Conservation (phyloP, 306 rosid genomes). For the Dalbergia cochinchinensis region DNA sequence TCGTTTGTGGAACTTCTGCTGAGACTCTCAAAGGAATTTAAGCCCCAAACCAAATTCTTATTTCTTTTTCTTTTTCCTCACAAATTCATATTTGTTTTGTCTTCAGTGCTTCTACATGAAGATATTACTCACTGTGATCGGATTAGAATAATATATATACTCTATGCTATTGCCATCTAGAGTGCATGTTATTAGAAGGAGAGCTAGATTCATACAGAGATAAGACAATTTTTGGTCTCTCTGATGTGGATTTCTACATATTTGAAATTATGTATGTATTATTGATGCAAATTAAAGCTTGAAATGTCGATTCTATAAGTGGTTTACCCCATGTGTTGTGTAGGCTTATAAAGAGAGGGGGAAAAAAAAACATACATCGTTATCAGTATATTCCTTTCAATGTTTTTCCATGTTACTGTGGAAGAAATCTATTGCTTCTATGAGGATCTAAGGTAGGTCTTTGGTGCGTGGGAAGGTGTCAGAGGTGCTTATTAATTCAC, state of each 20-base stretch:
- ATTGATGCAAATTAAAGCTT: constrained; percentile 39
- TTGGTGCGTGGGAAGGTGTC: constrained; percentile 45
- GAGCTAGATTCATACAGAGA: constrained; percentile 48
- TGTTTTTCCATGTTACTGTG: constrained; percentile 1
- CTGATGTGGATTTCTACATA: constrained; percentile 55
- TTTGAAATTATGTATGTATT: constrained; percentile 47
- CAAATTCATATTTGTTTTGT: constrained; percentile 64
- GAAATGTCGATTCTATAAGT: constrained; percentile 41
- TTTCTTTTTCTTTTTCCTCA: neutral
- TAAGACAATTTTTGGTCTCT: constrained; percentile 66
- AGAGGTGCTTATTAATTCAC: constrained; percentile 48
- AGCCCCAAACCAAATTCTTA: constrained; percentile 4
- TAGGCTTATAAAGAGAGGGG: constrained; percentile 14
- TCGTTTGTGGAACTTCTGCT: constrained; percentile 90
- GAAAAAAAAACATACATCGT: neutral
- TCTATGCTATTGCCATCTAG: constrained; percentile 18
- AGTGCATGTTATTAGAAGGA: constrained; percentile 18
- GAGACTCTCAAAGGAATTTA: constrained; percentile 45
- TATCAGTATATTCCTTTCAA: constrained; percentile 14
- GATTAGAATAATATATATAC: constrained; percentile 37
- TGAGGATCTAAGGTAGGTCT: constrained; percentile 46
- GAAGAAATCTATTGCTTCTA: neutral
- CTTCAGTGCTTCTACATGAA: constrained; percentile 35
- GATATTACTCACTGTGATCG: constrained; percentile 67
- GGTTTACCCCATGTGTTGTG: constrained; percentile 28